These are phyloP conservation scores for Coix lacrymajobi DNA, from an alignment of 176 grass and related monocot species.

Conservation along the genomic window DNA sequence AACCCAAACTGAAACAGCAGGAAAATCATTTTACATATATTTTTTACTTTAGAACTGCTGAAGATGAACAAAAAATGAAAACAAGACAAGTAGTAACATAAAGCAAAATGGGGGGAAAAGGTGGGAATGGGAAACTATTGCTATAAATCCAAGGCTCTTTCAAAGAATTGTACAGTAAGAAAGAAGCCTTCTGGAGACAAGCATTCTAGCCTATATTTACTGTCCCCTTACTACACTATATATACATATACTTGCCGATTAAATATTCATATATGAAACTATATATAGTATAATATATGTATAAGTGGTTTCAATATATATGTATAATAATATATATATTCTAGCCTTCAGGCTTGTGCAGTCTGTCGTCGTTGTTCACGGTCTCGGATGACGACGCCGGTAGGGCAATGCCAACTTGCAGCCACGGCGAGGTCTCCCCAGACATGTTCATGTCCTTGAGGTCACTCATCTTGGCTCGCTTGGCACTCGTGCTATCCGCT, in stretches of 20 bases:
- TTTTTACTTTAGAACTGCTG: not conserved
- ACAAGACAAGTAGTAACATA: not conserved
- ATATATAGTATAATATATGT: not conserved
- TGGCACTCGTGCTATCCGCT: slow-evolving; percentile 51
- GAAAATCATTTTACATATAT: not conserved
- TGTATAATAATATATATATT: not conserved
- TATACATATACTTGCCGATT: not conserved
- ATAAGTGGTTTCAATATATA: not conserved
- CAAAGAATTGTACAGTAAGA: not conserved
- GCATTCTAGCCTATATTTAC: slow-evolving; percentile 1
- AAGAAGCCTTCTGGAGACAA: not conserved
- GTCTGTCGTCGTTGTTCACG: slow-evolving; percentile 14
- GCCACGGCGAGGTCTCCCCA: slow-evolving; percentile 51
- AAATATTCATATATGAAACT: slow-evolving; percentile 15
- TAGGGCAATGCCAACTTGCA: slow-evolving; percentile 72
- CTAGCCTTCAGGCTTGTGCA: not conserved
- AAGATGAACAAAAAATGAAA: not conserved
- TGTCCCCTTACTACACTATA: not conserved
- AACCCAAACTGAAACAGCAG: not conserved
- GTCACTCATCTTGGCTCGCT: slow-evolving; percentile 50
- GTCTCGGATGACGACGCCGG: slow-evolving; percentile 22
- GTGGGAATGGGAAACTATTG: not conserved
- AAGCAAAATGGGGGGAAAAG: not conserved
- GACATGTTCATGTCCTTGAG: slow-evolving; percentile 76
- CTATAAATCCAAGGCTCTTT: not conserved